A percentile compares a stretch with the other conserved stretches of the same genome.
These are phyloP conservation scores for Thinopyrum elongatum DNA, from an alignment of 176 grass and related monocot species.

Conservation along the genomic window DNA sequence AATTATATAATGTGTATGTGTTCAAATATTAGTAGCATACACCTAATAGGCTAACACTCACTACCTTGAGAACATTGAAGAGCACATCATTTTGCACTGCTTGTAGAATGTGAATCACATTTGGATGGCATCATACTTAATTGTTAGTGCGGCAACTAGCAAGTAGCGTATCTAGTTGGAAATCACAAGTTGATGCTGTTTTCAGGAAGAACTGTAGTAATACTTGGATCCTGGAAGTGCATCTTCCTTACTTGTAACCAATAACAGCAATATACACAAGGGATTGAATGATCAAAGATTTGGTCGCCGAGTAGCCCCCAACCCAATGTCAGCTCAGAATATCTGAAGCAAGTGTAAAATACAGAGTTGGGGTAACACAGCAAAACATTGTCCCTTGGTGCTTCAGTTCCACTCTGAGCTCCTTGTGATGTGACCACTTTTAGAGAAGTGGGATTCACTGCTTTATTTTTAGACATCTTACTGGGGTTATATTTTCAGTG, in stretches of 20 bases:
- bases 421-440: neutral
- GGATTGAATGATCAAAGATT: constrained; percentile 77
- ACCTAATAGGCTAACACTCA: neutral
- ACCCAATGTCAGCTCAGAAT: neutral
- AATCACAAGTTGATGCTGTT: neutral
- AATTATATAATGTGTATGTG: neutral
- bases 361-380: neutral
- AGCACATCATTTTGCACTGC: neutral
- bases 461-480: too few relatives aligned
- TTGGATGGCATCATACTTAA: neutral
- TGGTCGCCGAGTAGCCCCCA: constrained; percentile 60
- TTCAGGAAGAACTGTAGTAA: neutral
- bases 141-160: neutral
- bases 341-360: neutral
- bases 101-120: neutral
- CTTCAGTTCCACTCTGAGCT: neutral
- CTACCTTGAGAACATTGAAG: neutral
- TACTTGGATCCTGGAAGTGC: constrained; percentile 46
- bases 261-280: constrained; percentile 63
- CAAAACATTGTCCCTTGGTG: neutral
- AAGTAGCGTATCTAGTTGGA: neutral
- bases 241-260: constrained; percentile 61
- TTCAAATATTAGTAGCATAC: neutral
- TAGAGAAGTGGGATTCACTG: too few relatives aligned
- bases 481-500: too few relatives aligned